Conservation (phyloP, 345 rosid genomes). For the Citrus australasica region DNA sequence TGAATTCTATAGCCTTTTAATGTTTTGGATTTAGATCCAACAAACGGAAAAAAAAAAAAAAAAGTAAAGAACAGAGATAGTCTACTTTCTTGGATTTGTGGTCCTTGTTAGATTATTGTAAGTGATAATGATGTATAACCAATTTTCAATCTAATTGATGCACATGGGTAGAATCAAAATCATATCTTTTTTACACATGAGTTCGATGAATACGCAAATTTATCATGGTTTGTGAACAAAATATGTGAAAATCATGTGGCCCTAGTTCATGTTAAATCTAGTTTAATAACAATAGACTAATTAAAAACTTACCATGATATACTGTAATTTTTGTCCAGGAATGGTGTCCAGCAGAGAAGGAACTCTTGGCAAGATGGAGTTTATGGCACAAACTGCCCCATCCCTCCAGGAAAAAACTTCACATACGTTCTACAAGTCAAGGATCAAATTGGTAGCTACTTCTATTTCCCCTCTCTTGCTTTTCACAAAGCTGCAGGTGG, state of each 20-base stretch:
- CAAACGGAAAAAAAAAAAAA: neutral
- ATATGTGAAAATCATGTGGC: neutral
- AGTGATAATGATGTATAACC: neutral
- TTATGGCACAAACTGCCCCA: constrained; percentile 77
- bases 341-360: constrained; percentile 79
- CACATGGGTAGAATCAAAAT: neutral
- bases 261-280: neutral
- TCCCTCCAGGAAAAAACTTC: constrained; percentile 76
- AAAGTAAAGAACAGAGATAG: neutral
- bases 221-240: neutral
- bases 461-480: constrained; percentile 78
- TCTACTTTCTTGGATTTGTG: neutral
- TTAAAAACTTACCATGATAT: neutral
- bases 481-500: constrained; percentile 89
- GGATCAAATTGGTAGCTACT: constrained; percentile 85
- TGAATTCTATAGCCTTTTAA: neutral
- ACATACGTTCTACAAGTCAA: constrained; percentile 72
- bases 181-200: neutral
- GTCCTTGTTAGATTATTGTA: neutral
- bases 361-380: constrained; percentile 87
- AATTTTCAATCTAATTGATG: neutral
- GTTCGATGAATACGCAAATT: neutral
- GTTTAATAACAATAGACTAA: neutral
- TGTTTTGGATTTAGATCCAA: neutral
- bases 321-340: constrained; percentile 33